Evolutionary conservation across 306 rosid genomes (phyloP), one percentile per base, ranked within the genome.

Genomic region (Medicago arabica): DNA sequence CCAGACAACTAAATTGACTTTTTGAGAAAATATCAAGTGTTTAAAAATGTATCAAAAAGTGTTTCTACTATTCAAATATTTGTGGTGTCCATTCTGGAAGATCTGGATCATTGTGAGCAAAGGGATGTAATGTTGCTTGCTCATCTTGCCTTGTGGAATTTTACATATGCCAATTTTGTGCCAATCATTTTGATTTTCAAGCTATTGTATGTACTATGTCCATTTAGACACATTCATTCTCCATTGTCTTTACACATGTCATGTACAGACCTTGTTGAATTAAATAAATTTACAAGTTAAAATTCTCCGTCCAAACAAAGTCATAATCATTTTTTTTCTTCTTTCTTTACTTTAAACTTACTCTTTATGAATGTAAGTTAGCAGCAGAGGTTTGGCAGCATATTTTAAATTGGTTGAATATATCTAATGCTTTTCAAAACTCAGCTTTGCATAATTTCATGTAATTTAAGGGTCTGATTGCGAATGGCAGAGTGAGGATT

Each of bases 161-260:
- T 74, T 68, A 72, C 15, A 44, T 16, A 2, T 10, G n/a, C 67
- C 50, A 74, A 6, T 74, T 74, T 72, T 40, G 58, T 69, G 80
- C 50, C 67, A 41, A 38, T 61, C 57, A 28, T 62, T 72, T 62
- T 12, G 67, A 71, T 61, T 39, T 71, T 63, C 65, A 51, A 25
- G 57, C 40, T 8, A 55, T 15, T 41, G 61, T 41, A 31, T 41
- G 61, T 41, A 31, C 25, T 53, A 50, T 53, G 72, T 25, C 50
- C 53, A 23, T 25, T 13, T 51, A 11, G 8, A 41, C 34, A 40
- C 68, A 62, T 3, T 6, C 2, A 6, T 15, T 66, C n/a, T 31
- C 0, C 16, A 23, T 34, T 4, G 15, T 31, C 28, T 38, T 1
- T 41, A n/a, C 14, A 10, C 31, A n/a, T 77, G 17, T 47, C 50